These are phyloP conservation scores for Colletotrichum viniferum DNA, from an alignment of 2,329 filamentous ascomycete species.

Conservation along the genomic window DNA sequence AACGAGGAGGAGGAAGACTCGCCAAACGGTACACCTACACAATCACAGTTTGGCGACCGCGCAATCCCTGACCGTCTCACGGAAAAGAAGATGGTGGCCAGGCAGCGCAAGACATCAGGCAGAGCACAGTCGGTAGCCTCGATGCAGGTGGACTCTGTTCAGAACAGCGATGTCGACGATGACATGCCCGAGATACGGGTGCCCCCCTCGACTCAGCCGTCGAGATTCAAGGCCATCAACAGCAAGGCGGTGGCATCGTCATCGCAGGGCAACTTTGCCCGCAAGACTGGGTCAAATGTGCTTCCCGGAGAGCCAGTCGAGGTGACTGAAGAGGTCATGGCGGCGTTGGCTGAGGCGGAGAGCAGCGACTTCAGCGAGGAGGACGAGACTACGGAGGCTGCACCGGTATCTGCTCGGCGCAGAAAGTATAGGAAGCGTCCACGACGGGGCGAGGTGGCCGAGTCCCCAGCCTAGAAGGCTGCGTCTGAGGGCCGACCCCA, in stretches of 20 bases:
- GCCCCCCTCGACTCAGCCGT: neutral
- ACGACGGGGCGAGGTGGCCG: neutral
- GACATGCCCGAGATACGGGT: slow-evolving; percentile 16
- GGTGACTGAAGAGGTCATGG: neutral
- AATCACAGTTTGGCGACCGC: neutral
- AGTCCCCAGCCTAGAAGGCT: neutral
- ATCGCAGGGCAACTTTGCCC: neutral
- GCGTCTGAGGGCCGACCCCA: neutral
- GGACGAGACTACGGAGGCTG: neutral
- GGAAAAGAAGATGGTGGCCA: slow-evolving; percentile 4
- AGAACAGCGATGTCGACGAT: slow-evolving; percentile 13
- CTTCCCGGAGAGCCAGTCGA: neutral
- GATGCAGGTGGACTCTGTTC: slow-evolving; percentile 1
- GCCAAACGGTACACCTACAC: neutral
- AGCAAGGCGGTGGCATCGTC: neutral
- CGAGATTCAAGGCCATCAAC: neutral
- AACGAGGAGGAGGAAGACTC: neutral
- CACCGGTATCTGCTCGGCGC: neutral
- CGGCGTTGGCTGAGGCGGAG: neutral
- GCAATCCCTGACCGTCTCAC: slow-evolving; percentile 10
- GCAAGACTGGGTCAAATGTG: neutral
- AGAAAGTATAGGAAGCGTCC: neutral
- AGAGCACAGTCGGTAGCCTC: neutral
- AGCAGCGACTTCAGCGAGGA: neutral
- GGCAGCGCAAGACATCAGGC: neutral